Evolutionary conservation across 1,139 yeast species (phyloP).

Genomic region (Protomyces inouyei): DNA sequence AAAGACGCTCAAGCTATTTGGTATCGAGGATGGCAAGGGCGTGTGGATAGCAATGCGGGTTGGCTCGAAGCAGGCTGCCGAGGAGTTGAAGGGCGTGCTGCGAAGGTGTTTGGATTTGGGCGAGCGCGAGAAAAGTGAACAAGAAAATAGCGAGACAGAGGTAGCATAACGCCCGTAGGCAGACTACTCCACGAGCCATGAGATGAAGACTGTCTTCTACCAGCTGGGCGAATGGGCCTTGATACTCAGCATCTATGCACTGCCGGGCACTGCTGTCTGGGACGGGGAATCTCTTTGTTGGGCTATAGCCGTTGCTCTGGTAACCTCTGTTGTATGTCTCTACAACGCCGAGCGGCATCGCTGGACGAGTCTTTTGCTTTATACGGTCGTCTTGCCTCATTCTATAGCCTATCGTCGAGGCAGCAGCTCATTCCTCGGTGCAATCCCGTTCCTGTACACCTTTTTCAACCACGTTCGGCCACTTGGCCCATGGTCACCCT

Average conservation of each 20-base stretch:
- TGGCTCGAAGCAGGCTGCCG: constrained; percentile 4
- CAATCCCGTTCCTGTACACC: neutral
- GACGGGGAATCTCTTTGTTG: neutral
- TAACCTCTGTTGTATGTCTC: neutral
- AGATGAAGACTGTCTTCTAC: neutral
- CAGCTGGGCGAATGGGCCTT: constrained; percentile 15
- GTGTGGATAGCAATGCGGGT: constrained; percentile 24
- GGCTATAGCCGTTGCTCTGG: neutral
- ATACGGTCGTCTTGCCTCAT: constrained; percentile 13
- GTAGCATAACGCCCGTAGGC: neutral
- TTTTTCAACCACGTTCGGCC: constrained; percentile 9
- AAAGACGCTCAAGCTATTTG: constrained; percentile 13
- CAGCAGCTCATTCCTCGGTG: neutral
- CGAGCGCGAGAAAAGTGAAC: neutral
- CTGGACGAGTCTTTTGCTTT: constrained; percentile 19
- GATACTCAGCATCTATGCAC: neutral
- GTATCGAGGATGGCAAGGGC: constrained; percentile 16
- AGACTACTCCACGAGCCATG: neutral
- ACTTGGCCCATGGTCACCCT: constrained; percentile 4
- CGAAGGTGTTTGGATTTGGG: neutral
- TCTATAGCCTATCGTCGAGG: neutral
- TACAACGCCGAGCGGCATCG: constrained; percentile 2
- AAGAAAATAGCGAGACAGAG: neutral
- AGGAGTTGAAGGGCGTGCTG: constrained; percentile 2
- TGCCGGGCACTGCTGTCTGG: neutral